Percentiles rank a stretch among this genome's conserved stretches.
Evolutionary conservation across 305 asterid species (phyloP).

Genomic region (Rubia tinctorum): DNA sequence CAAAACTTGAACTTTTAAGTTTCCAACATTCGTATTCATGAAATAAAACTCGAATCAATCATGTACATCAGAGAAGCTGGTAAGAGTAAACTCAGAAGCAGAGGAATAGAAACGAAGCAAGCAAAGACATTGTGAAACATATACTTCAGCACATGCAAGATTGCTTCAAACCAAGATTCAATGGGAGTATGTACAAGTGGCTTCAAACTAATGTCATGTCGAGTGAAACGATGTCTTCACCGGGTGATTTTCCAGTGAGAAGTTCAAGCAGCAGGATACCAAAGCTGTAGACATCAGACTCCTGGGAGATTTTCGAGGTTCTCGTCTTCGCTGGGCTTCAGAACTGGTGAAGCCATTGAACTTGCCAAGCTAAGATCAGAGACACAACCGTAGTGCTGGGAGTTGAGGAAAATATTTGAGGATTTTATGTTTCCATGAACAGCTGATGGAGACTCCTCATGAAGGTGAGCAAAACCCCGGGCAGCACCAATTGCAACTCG

Average conservation of each 20-base stretch:
- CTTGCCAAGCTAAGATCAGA: not conserved
- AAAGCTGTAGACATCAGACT: conserved; percentile 2
- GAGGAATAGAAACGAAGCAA: too few species aligned
- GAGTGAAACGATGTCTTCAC: too few species aligned
- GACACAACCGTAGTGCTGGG: not conserved
- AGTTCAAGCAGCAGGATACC: not conserved
- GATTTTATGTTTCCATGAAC: not conserved
- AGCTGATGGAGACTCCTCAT: not conserved
- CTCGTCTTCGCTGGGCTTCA: not conserved
- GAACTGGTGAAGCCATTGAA: not conserved
- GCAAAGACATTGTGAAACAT: too few species aligned
- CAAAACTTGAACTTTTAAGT: too few species aligned
- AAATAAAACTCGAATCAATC: too few species aligned
- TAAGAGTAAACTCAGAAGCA: too few species aligned
- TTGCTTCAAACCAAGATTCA: too few species aligned
- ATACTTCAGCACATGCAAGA: too few species aligned
- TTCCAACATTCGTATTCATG: too few species aligned
- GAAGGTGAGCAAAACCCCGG: not conserved
- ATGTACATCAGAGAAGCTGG: too few species aligned
- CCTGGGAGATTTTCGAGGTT: not conserved
- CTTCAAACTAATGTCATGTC: too few species aligned
- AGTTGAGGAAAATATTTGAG: not conserved
- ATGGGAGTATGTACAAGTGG: too few species aligned
- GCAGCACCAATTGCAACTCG: not conserved
- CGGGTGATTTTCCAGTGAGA: not conserved